These are phyloP conservation scores for Cyanodermella asteris DNA, from an alignment of 2,329 filamentous ascomycete species.

Conservation along the genomic window DNA sequence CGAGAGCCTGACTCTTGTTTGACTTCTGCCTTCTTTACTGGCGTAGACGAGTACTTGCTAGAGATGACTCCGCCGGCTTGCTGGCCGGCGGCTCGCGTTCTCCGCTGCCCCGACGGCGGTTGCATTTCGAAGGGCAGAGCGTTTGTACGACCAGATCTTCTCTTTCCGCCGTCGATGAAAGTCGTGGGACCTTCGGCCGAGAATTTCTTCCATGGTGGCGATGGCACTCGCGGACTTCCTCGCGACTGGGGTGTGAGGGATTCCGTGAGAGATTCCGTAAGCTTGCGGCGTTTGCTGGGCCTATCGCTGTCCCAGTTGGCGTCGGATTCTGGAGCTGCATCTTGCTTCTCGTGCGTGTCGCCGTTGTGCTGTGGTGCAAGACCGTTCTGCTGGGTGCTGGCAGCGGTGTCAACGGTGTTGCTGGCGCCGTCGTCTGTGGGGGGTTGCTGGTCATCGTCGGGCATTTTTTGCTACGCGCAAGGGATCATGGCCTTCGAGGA, in stretches of 20 bases:
- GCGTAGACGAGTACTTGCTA: slow-evolving; percentile 13
- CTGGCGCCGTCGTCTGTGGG: background rate
- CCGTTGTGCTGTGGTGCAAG: background rate
- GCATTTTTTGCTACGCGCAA: slow-evolving; percentile 8
- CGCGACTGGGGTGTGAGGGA: too few relatives aligned
- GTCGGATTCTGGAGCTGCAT: slow-evolving; percentile 1
- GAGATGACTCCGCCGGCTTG: slow-evolving; percentile 7
- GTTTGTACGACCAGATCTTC: slow-evolving; percentile 39
- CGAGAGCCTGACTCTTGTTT: slow-evolving; percentile 8
- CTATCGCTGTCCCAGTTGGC: slow-evolving; percentile 8
- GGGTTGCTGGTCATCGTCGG: slow-evolving; percentile 4
- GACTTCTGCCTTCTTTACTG: too few relatives aligned
- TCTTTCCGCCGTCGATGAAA: slow-evolving; percentile 42
- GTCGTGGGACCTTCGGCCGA: slow-evolving; percentile 71
- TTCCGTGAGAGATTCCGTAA: too few relatives aligned
- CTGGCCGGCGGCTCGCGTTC: slow-evolving; percentile 19
- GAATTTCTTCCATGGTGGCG: slow-evolving; percentile 84
- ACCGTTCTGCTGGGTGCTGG: too few relatives aligned
- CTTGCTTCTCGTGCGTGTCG: background rate
- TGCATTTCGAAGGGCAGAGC: slow-evolving; percentile 24
- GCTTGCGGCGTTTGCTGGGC: slow-evolving; percentile 11
- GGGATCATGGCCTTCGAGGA: too few relatives aligned
- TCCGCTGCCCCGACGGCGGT: slow-evolving; percentile 24
- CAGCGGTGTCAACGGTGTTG: background rate
- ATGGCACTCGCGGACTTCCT: too few relatives aligned